Evolutionary conservation across 116 monocot species (phyloP), one percentile per base, ranked within the genome.

Genomic region (Phalaenopsis hybrid): DNA sequence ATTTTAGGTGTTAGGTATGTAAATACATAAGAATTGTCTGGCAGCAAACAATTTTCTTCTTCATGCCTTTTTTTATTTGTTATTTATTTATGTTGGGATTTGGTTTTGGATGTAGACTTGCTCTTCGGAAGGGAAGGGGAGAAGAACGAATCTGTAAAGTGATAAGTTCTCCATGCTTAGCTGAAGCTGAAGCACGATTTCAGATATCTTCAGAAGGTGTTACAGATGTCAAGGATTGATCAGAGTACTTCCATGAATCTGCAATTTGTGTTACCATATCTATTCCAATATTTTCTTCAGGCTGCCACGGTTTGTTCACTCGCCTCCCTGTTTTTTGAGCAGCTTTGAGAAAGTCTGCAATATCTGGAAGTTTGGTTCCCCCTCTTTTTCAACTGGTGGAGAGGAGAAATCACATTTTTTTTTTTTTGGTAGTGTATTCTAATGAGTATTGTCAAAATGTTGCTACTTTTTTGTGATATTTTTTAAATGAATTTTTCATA

Each of bases 101-200:
- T 31, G 75, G 48, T 25, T 78, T 34, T 82, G 33, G 31, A 79
- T 37, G 5, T 63, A 95, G 99, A 87, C 95, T 99, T 61, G 88
- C 91, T 67, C 87, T 99, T 80, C 85, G 92, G 31, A 95, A 99
- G 79, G 99, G 95, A 82, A 91, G 95, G 80, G 99, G 88, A 44
- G 99, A 99, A 73, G 99, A 95, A 82, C 91, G 99, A 49, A 92
- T 99, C 58, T 99, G 99, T 87, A 99, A 99, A 88, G 95, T 99
- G 55, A 94, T 95, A 57, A 92, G 92, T 76, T 99, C 99, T 83
- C 99, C 99, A 48, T 99, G 99, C 78, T 82, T 94, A 11, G 94
- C 99, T 51, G 99, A 99, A 91, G 95, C 95, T 33, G 99, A 99
- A 84, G 95, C 99, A 44, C 68, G 99, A 59, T 99, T 99, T 86